phyloP scores from a whole-genome alignment of 345 rosid genomes.

The Euphorbia tirucalli region DNA sequence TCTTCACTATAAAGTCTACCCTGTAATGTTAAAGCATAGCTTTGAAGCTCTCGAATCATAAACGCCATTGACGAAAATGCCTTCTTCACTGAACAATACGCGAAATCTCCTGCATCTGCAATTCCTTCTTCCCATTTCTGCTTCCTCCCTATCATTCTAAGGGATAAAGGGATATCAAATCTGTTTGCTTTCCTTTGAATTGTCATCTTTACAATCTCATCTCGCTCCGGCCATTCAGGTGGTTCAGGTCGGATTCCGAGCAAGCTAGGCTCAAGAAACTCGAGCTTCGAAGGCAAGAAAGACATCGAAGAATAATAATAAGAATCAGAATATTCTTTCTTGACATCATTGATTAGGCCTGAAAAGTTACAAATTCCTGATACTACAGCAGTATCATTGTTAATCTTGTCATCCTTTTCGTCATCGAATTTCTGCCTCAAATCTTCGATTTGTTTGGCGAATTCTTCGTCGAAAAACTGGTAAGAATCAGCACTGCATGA shows the following conservation, averaged over 20 bases:
- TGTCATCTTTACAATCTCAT: conserved; percentile 30
- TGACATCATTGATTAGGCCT: background rate
- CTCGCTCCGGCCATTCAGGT: conserved; percentile 48
- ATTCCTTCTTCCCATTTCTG: conserved; percentile 44
- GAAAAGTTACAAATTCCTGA: conserved; percentile 6
- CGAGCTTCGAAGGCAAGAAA: conserved; percentile 30
- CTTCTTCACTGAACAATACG: conserved; percentile 53
- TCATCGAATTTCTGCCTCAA: conserved; percentile 12
- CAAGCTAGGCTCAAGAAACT: conserved; percentile 32
- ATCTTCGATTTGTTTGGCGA: conserved; percentile 9
- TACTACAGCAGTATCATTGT: conserved; percentile 12
- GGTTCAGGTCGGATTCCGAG: conserved; percentile 43
- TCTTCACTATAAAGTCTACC: conserved; percentile 41
- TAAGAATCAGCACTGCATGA: conserved; percentile 18
- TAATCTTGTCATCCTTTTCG: background rate
- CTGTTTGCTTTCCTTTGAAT: conserved; percentile 56
- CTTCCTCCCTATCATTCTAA: conserved; percentile 64
- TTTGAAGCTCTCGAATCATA: conserved; percentile 67
- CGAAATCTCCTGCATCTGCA: conserved; percentile 40
- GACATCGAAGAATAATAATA: conserved; percentile 12
- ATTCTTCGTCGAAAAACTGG: conserved; percentile 25
- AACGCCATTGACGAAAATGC: conserved; percentile 71
- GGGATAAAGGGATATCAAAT: conserved; percentile 53
- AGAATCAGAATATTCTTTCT: background rate
- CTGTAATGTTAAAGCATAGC: conserved; percentile 41